Evolutionary conservation across 805 yeast genomes (phyloP), one percentile per base, ranked within the genome.

Genomic region (Soucietia sequanensis): DNA sequence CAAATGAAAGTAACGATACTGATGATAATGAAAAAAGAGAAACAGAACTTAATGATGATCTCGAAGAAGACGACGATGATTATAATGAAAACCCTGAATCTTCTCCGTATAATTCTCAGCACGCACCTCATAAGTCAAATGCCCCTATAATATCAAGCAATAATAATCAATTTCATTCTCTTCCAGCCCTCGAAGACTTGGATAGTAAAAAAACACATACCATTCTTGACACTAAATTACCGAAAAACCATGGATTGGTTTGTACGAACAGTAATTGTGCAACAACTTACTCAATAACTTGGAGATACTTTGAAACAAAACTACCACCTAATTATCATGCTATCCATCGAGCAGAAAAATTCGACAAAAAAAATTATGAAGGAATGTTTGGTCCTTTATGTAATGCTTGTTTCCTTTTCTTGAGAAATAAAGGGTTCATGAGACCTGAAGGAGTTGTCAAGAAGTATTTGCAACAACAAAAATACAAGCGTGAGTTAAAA

Each of bases 321-420:
- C 62, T 59, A 41, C 62, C 57, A 33, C 59, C 69, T 8, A 57
- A 56, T 35, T 65, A 60, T 42, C 62, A 61, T 39, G 61, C 58
- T 21, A 56, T 66, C 16, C 65, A 58, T 35, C 50, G 62, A 33
- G 64, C 71, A 6, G 56, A 53, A 22, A 58, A 57, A 32, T 65
- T 68, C 41, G 62, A 67, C 47, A 64, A 62, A 44, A 56, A 55
- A 37, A 49, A 63, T 39, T 68, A 65, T 40, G 70, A 68, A 31
- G 74, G 72, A 5, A 68, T 68, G 74, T 65, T 62, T 46, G 74
- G 74, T 4, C 72, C 73, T 0, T 49, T 68, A 40, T 68, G 74
- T 46, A 68, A 68, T 41, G 74, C 74, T 10, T 68, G 74, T 45
- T 68, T 60, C 47, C 46, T 68, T 17, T 68, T 68, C 38, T 58